Evolutionary conservation across 2,329 filamentous ascomycete species (phyloP).

Genomic region (Coniochaeta ligniaria): DNA sequence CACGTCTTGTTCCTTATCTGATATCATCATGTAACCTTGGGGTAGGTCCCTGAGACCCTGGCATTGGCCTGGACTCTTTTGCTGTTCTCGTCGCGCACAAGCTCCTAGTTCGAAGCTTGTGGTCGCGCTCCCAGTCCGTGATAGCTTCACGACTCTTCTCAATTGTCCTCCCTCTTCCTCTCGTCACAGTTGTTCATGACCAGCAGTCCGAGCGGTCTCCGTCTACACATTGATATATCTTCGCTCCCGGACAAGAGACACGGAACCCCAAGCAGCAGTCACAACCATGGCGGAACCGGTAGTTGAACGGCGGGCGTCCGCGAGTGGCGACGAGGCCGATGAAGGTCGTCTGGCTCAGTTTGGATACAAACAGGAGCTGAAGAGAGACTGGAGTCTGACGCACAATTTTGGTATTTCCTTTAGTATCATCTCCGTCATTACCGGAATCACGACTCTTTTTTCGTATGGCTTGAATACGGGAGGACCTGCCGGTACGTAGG

Average conservation of each 20-base stretch:
- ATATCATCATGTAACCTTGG: not conserved
- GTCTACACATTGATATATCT: not conserved
- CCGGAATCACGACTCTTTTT: slow-evolving; percentile 52
- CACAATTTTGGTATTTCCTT: slow-evolving; percentile 58
- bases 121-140: not conserved
- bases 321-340: slow-evolving; percentile 27
- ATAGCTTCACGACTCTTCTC: not conserved
- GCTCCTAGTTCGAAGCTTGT: not conserved
- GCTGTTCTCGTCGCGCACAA: not conserved
- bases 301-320: slow-evolving; percentile 17
- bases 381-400: slow-evolving; percentile 48
- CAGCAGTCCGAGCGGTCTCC: not conserved
- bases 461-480: slow-evolving; percentile 42
- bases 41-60: not conserved
- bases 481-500: slow-evolving; percentile 12
- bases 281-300: slow-evolving; percentile 11
- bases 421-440: slow-evolving; percentile 56
- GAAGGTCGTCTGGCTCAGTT: slow-evolving; percentile 45
- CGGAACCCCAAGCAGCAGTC: not conserved
- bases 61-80: not conserved
- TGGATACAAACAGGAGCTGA: slow-evolving; percentile 53
- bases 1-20: not conserved
- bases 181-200: not conserved
- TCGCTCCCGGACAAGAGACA: not conserved
- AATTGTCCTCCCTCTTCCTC: not conserved